Evolutionary conservation across 768 basidiomycete species (phyloP), one percentile per base, ranked within the genome.

Genomic region (Chalciporus piperatus): DNA sequence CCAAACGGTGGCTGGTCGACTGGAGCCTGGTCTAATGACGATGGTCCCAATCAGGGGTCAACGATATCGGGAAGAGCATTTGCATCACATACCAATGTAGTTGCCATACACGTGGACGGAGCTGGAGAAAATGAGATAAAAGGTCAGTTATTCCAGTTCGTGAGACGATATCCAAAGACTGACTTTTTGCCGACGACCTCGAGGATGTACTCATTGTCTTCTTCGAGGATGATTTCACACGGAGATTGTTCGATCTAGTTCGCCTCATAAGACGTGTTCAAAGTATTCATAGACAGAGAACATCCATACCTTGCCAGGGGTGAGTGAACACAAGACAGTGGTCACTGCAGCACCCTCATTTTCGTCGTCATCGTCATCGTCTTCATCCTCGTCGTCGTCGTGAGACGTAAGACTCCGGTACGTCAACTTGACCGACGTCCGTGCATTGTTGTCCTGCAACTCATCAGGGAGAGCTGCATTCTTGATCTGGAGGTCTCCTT

Each of bases 141-240:
- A 53, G 17, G 50, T 64, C 51, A 55, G 60, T 59, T 44, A 27
- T 7, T 0, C 13, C 19, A 35, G 27, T 8, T 10, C 12, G 41
- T 23, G 22, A 13, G 30, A 41, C 33, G 25, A 11, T 45, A 33
- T 30, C 39, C 32, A 19, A 22, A 46, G 12, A 57, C 76, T 56
- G 58, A 92, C 89, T 97, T 97, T 73, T 90, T 87, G 51, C 93
- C 93, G 41, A 83, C 76, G 42, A 81, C 73, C 64, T 87, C 80
- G 64, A 95, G 82, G 48, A 77, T 65, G 62, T 85, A 86, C 33
- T 81, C 79, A 42, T 80, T 80, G 12, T 83, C 81, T 23, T 80
- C 78, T 54, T 84, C 79, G 47, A 96, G 78, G 33, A 85, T 78
- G 40, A 95, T 69, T 65, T 93, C 83, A 35, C 87, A 73, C 11